Conservation (phyloP, 2,329 filamentous ascomycete species). For the Aspergillus aculeatus region DNA sequence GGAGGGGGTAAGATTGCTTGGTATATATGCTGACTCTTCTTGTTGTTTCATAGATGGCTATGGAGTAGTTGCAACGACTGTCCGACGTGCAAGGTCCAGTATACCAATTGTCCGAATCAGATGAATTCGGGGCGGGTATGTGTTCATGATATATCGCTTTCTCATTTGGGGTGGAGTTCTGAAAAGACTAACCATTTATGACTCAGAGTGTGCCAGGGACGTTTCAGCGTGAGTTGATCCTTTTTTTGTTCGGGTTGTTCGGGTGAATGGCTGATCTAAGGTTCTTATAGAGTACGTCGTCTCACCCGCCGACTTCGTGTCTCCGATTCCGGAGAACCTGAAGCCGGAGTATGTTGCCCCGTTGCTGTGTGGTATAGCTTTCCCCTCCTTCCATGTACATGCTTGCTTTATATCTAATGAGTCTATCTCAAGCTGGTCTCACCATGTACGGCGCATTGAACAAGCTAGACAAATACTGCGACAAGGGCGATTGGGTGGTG, state of each 20-base stretch:
- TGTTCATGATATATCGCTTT: not conserved
- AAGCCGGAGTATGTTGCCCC: slow-evolving; percentile 10
- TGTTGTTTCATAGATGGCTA: slow-evolving; percentile 19
- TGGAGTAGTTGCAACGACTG: slow-evolving; percentile 14
- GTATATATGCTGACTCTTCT: no score
- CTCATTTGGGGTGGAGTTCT: no score
- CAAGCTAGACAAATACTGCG: slow-evolving; percentile 10
- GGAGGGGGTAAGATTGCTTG: no score
- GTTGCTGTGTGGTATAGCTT: slow-evolving; percentile 11
- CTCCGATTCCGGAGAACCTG: slow-evolving; percentile 8
- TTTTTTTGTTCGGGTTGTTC: rapidly evolving
- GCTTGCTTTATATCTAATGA: not conserved
- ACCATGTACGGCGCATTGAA: slow-evolving; percentile 17
- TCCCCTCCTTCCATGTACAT: no score
- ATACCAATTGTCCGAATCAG: slow-evolving; percentile 15
- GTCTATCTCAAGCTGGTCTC: not conserved
- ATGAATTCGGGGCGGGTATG: slow-evolving; percentile 12
- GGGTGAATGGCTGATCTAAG: no score
- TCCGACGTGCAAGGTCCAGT: slow-evolving; percentile 13
- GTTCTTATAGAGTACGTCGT: slow-evolving; percentile 11
- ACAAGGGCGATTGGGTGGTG: slow-evolving; percentile 13
- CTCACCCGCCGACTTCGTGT: slow-evolving; percentile 11
- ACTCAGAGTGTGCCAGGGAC: slow-evolving; percentile 13
- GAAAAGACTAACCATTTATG: not conserved
- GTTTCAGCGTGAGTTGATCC: slow-evolving; percentile 8